phyloP scores from a whole-genome alignment of 2,329 filamentous ascomycete genomes.

The Aureobasidium sp. region DNA sequence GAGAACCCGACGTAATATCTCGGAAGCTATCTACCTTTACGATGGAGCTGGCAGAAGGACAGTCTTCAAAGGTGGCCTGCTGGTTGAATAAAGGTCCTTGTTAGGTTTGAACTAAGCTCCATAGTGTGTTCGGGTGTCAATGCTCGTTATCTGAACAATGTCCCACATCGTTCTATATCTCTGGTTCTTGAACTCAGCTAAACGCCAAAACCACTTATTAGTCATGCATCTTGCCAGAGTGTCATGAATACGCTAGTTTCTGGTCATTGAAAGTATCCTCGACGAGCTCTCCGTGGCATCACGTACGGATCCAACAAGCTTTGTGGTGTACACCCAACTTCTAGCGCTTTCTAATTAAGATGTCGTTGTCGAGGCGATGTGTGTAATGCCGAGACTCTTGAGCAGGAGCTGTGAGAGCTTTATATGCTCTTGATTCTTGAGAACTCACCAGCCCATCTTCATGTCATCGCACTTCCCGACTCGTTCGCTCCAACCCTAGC shows the following conservation, averaged over 20 bases:
- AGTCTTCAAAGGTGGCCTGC: background rate
- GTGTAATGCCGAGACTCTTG: background rate
- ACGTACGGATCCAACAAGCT: background rate
- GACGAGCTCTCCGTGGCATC: background rate
- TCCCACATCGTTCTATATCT: too few relatives aligned
- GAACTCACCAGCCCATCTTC: background rate
- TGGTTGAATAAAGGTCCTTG: background rate
- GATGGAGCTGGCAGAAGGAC: constrained; percentile 23
- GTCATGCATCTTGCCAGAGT: background rate
- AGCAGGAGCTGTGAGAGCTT: background rate
- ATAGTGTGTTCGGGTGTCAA: too few relatives aligned
- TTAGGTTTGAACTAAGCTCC: background rate
- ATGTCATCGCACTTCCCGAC: too few relatives aligned
- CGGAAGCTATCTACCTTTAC: constrained; percentile 38
- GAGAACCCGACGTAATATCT: constrained; percentile 36
- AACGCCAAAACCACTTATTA: too few relatives aligned
- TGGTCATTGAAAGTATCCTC: background rate
- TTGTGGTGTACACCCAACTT: too few relatives aligned
- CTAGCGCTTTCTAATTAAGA: background rate
- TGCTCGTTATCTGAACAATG: too few relatives aligned
- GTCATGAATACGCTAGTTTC: background rate
- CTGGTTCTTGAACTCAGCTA: too few relatives aligned
- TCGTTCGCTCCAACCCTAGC: background rate
- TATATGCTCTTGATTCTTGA: background rate
- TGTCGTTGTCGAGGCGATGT: background rate